A percentile compares a stretch with the other conserved stretches of the same genome.
Conservation (phyloP, 768 basidiomycete genomes). For the Panaeolus papilionaceus region DNA sequence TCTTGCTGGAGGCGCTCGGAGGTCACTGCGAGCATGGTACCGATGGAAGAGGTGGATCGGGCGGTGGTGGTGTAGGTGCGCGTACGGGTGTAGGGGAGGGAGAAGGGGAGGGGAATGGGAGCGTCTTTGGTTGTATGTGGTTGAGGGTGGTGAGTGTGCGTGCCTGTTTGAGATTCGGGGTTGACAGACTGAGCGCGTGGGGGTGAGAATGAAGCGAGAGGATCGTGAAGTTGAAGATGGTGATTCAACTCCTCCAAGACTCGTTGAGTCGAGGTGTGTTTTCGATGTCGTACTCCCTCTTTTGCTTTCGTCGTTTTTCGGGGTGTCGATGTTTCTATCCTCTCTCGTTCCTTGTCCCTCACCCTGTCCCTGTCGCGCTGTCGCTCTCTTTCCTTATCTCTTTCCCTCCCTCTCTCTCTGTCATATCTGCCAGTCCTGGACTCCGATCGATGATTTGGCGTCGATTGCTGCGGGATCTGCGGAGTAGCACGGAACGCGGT, state of each 20-base stretch:
- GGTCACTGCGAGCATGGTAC: slow-evolving; percentile 28
- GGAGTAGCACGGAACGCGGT: neutral
- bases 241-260: neutral
- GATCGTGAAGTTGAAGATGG: neutral
- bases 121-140: neutral
- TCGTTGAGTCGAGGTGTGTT: neutral
- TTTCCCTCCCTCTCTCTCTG: neutral
- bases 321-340: neutral
- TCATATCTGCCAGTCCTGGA: neutral
- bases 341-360: neutral
- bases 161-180: neutral
- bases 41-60: slow-evolving; percentile 27
- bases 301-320: neutral
- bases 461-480: neutral
- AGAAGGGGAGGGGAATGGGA: neutral
- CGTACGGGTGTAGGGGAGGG: neutral
- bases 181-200: too few species aligned
- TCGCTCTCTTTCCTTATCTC: neutral
- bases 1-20: slow-evolving; percentile 38
- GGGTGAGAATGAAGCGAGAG: neutral
- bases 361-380: neutral
- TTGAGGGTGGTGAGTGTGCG: neutral
- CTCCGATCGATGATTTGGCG: neutral
- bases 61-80: neutral
- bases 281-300: neutral